phyloP scores from a whole-genome alignment of 2,329 filamentous ascomycete genomes.

The Cryphonectria nitschkei region DNA sequence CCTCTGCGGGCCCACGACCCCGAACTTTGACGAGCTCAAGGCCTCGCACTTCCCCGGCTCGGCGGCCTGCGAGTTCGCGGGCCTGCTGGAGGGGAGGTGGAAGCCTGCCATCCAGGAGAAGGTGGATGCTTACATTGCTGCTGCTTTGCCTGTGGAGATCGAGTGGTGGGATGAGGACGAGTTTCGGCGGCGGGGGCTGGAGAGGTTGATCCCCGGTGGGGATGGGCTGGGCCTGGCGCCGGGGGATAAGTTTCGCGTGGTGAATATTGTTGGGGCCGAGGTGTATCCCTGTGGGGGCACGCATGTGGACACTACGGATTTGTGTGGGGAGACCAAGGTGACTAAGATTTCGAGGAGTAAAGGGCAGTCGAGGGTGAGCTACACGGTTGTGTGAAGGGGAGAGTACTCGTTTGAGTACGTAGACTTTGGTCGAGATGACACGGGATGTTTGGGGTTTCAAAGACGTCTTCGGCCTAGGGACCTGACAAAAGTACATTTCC shows the following conservation, averaged over 20 bases:
- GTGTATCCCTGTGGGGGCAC: constrained; percentile 77
- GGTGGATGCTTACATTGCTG: constrained; percentile 61
- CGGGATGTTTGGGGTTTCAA: too few species aligned
- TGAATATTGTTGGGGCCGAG: constrained; percentile 69
- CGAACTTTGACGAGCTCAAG: constrained; percentile 67
- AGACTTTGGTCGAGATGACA: too few species aligned
- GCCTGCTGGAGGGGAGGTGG: constrained; percentile 66
- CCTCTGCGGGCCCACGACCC: constrained; percentile 55
- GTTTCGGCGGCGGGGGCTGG: constrained; percentile 57
- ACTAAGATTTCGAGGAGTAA: constrained; percentile 70
- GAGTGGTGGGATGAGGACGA: constrained; percentile 54
- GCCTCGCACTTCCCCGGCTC: constrained; percentile 72
- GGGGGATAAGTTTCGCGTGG: constrained; percentile 66
- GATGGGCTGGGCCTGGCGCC: constrained; percentile 43
- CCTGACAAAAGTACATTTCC: too few species aligned
- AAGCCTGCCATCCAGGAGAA: constrained; percentile 65
- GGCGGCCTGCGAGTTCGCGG: constrained; percentile 69
- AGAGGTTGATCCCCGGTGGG: constrained; percentile 58
- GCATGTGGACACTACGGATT: constrained; percentile 65
- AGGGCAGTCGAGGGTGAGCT: constrained; percentile 64
- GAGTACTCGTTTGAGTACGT: too few species aligned
- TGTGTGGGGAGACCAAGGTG: constrained; percentile 64
- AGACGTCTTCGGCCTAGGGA: too few species aligned
- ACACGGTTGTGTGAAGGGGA: constrained; percentile 32
- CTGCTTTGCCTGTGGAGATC: constrained; percentile 62